Conservation (phyloP, 768 basidiomycete species). For the Podaxis sp. region DNA sequence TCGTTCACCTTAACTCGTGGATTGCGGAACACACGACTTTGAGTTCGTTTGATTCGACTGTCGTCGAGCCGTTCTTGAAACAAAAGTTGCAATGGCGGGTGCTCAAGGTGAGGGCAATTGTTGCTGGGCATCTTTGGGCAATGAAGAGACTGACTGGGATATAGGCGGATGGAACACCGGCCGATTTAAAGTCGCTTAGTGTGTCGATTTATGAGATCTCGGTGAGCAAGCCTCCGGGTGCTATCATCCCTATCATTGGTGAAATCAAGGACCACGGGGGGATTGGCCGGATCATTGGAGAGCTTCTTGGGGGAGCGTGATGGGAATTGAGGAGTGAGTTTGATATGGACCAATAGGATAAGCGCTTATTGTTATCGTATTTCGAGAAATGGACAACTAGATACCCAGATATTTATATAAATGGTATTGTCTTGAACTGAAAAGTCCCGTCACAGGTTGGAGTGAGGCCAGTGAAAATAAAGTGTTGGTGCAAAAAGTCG, state of each 20-base stretch:
- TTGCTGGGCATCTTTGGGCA: not conserved
- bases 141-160: not conserved
- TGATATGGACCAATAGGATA: too few relatives aligned
- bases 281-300: not conserved
- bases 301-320: not conserved
- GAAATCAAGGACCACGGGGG: not conserved
- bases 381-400: too few relatives aligned
- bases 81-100: constrained; percentile 38
- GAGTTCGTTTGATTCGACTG: constrained; percentile 28
- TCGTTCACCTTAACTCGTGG: constrained; percentile 36
- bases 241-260: not conserved
- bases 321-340: not conserved
- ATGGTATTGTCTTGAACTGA: not conserved
- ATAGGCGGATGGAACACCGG: constrained; percentile 9
- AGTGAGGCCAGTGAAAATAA: not conserved
- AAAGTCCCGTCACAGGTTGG: constrained; percentile 2
- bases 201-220: constrained; percentile 5
- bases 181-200: not conserved
- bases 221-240: not conserved
- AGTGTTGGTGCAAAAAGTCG: not conserved
- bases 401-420: not conserved
- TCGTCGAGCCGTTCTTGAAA: constrained; percentile 38
- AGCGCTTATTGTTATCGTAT: too few relatives aligned
- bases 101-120: constrained; percentile 22
- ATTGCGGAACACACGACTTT: constrained; percentile 28